Evolutionary conservation across 1,284 basidiomycete genomes (phyloP).

Genomic region (Wallemia ichthyophaga): DNA sequence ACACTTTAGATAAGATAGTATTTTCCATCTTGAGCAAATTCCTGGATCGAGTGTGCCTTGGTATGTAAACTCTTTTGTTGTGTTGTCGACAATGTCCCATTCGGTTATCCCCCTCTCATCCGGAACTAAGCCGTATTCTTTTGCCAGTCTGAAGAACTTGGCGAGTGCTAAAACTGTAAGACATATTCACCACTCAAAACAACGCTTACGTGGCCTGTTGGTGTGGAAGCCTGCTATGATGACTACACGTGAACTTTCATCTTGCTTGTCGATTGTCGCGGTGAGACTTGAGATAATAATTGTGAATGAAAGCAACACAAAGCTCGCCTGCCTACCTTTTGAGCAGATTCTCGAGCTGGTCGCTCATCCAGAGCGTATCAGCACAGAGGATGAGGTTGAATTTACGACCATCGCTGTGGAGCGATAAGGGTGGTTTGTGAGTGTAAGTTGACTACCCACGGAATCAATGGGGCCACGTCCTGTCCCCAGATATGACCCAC

Average conservation of each 20-base stretch:
- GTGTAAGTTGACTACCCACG: neutral
- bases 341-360: neutral
- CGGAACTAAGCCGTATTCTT: neutral
- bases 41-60: neutral
- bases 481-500: neutral
- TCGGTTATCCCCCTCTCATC: neutral
- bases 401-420: neutral
- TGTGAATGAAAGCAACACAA: neutral
- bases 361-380: neutral
- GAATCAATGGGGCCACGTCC: neutral
- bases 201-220: neutral
- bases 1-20: neutral
- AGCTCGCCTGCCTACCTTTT: neutral
- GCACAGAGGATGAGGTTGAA: neutral
- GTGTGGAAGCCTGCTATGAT: slow-evolving; percentile 1
- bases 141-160: neutral
- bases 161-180: neutral
- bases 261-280: neutral
- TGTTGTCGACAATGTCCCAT: neutral
- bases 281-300: neutral
- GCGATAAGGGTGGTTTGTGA: neutral
- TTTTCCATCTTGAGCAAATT: neutral
- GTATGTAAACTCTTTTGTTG: neutral
- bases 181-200: neutral
- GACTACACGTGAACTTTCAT: neutral